Percentiles rank a stretch among this genome's conserved stretches.
These are phyloP conservation scores for Raphanus raphanistrum DNA, from an alignment of 345 rosid species.

Conservation along the genomic window DNA sequence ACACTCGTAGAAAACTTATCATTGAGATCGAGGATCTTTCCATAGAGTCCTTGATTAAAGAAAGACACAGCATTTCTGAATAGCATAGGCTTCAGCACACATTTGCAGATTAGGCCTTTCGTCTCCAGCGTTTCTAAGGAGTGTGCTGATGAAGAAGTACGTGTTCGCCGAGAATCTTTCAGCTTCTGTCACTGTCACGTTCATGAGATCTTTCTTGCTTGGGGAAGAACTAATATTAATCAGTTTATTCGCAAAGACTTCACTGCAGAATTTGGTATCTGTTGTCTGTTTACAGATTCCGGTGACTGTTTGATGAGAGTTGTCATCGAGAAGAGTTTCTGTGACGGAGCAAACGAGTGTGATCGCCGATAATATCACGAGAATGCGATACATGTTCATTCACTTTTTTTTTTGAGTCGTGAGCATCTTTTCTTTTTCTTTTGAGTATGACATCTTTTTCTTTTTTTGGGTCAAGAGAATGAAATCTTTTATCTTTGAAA, in stretches of 20 bases:
- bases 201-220: constrained; percentile 30
- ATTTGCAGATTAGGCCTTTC: constrained; percentile 24
- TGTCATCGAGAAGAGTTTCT: not conserved
- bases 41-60: constrained; percentile 4
- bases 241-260: constrained; percentile 2
- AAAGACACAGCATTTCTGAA: constrained; percentile 14
- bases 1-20: not conserved
- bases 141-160: constrained; percentile 24
- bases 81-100: constrained; percentile 34
- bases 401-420: not conserved
- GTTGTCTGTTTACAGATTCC: constrained; percentile 28
- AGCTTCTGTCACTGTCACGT: constrained; percentile 27
- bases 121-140: constrained; percentile 21
- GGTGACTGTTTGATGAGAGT: not conserved
- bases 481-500: not conserved
- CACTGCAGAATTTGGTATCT: constrained; percentile 20
- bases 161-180: constrained; percentile 20
- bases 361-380: not conserved
- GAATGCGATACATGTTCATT: constrained; percentile 14
- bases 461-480: not conserved
- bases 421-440: constrained; percentile 4
- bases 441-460: not conserved
- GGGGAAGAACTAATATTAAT: not conserved
- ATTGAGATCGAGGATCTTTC: not conserved
- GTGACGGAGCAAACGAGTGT: constrained; percentile 1